These are phyloP conservation scores for Seiridium cupressi DNA, from an alignment of 2,329 filamentous ascomycete species.

Conservation along the genomic window DNA sequence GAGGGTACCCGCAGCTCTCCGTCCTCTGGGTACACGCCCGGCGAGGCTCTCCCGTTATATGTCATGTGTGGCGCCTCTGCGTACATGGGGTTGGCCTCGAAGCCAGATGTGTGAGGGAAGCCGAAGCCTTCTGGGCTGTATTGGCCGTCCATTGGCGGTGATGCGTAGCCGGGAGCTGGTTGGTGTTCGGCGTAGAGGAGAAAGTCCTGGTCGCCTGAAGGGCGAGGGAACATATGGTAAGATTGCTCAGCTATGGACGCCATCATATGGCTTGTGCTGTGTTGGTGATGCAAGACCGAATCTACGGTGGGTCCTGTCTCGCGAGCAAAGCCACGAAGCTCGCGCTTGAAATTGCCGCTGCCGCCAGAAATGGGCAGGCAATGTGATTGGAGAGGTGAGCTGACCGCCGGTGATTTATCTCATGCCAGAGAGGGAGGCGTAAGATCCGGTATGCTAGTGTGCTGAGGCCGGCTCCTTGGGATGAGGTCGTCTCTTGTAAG, in stretches of 20 bases:
- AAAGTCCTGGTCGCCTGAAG: conserved; percentile 27
- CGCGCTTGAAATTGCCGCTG: neutral
- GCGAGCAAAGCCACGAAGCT: conserved; percentile 7
- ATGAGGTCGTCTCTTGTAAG: neutral
- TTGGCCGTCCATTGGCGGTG: conserved; percentile 42
- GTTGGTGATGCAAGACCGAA: conserved; percentile 4
- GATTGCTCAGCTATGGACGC: conserved; percentile 24
- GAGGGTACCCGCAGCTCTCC: conserved; percentile 48
- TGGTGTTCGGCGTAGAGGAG: conserved; percentile 29
- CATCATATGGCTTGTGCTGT: conserved; percentile 17
- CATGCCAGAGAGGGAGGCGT: conserved; percentile 6
- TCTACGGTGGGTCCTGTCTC: conserved; percentile 10
- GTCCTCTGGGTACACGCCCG: conserved; percentile 49
- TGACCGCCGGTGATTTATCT: conserved; percentile 5
- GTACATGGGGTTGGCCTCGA: conserved; percentile 46
- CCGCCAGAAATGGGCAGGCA: neutral
- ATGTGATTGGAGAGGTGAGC: neutral
- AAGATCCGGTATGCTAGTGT: neutral
- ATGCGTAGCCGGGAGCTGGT: conserved; percentile 20
- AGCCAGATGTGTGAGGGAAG: conserved; percentile 41
- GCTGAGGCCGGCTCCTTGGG: neutral
- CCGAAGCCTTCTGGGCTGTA: conserved; percentile 45
- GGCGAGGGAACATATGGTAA: conserved; percentile 28
- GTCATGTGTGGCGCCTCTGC: conserved; percentile 42
- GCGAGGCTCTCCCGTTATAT: conserved; percentile 46